Base-by-base conservation (phyloP, 1,139 yeast species). In the Scheffersomyces illinoinensis region DNA sequence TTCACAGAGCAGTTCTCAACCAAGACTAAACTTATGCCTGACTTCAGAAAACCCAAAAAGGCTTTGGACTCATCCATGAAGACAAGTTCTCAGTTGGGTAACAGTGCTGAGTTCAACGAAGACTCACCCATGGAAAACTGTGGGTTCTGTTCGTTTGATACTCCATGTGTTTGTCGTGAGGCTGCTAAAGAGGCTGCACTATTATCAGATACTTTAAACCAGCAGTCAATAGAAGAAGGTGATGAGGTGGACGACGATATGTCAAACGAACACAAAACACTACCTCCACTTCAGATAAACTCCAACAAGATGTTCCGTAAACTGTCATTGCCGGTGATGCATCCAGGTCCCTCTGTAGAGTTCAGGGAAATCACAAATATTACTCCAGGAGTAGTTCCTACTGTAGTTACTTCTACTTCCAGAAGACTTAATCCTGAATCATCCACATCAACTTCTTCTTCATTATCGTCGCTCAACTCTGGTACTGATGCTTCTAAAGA, bases 81-180 rank as follows among this genome's bases (percentile, higher is more conserved):
- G 47, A 39, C 14, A 51, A 51, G 19, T 47, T 17, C 50, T 26
- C 58, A 50, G 52, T 54, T 62, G n/a, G 46, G 24, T 20, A 19
- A 48, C 24, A 43, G 53, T n/a, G 50, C 66, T 33, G 61, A 57
- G n/a, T 79, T 79, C 57, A 72, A 80, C 65, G 79, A 76, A 62
- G 64, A 75, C 50, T 82, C 88, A 0, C 89, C 90, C 3, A 85
- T 87, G 58, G 96, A 91, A 63, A 85, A 88, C 61, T 93, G 98
- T 75, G 98, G 98, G 1, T 93, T 93, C 73, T 93, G 98, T 70
- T 86, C 97, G 0, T 97, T 90, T 66, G 96, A 89, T 63, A 88
- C 97, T 0, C 96, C 97, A 5, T 93, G 98, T 75, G 91, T 93
- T 2, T 93, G 98, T 72, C 85, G 95, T 46, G 97, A 89, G 68